Percentiles rank a stretch among this genome's conserved stretches.
These are phyloP conservation scores for Pestalotiopsis sp. DNA, from an alignment of 2,329 filamentous ascomycete genomes.

Conservation along the genomic window DNA sequence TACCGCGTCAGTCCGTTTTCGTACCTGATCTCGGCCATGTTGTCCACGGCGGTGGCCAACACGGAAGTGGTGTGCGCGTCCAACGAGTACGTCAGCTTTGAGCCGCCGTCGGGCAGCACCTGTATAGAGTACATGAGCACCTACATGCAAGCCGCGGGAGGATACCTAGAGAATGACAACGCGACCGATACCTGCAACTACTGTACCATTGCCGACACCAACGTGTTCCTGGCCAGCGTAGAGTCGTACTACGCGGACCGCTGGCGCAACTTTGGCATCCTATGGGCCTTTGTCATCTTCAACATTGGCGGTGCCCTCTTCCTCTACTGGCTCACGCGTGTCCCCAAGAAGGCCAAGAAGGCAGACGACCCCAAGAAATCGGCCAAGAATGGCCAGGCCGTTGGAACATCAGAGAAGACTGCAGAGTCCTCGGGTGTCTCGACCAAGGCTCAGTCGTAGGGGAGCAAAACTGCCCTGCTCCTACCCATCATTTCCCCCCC, in stretches of 20 bases:
- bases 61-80: constrained; percentile 57
- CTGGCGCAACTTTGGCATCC: constrained; percentile 56
- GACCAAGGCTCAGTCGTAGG: background rate
- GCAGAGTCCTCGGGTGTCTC: background rate
- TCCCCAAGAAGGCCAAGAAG: constrained; percentile 35
- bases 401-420: background rate
- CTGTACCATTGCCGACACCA: constrained; percentile 33
- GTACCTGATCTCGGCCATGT: constrained; percentile 67
- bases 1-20: constrained; percentile 73
- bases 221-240: constrained; percentile 34
- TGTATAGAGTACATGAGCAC: constrained; percentile 56
- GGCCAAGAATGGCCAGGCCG: background rate
- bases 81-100: constrained; percentile 64
- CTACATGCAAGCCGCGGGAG: constrained; percentile 47
- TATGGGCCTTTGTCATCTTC: constrained; percentile 53
- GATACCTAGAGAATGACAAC: constrained; percentile 38
- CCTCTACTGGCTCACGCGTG: constrained; percentile 48
- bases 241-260: constrained; percentile 45
- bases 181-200: constrained; percentile 45
- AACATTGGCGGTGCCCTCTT: constrained; percentile 50
- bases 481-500: background rate
- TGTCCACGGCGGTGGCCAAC: constrained; percentile 63
- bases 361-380: constrained; percentile 12
- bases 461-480: background rate
- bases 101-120: constrained; percentile 51